Percentiles rank a stretch among this genome's conserved stretches.
Conservation (phyloP, 208 protist genomes). For the Entamoeba moshkovskii region DNA sequence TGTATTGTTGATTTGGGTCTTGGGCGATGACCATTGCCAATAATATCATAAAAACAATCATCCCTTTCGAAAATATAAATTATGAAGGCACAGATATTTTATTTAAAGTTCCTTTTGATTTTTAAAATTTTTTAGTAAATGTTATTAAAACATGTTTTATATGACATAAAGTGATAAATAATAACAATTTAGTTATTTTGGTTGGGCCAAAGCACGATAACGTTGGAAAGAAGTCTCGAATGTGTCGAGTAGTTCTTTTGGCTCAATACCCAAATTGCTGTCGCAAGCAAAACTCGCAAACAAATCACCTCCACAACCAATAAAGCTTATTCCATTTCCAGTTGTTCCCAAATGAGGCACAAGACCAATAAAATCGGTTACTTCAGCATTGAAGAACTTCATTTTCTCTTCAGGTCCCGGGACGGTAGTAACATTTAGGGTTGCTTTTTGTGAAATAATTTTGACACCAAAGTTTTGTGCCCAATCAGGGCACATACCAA, state of each 20-base stretch:
- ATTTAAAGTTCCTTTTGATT: no score
- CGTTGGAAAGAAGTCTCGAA: not conserved
- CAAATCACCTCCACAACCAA: not conserved
- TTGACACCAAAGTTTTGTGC: not conserved
- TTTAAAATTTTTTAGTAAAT: no score
- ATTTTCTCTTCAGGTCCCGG: not conserved
- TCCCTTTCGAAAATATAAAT: not conserved
- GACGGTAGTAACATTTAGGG: not conserved
- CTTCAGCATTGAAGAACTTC: not conserved
- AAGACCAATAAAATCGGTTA: not conserved
- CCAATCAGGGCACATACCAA: not conserved
- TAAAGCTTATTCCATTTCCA: not conserved
- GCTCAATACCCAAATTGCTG: not conserved
- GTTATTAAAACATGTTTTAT: no score
- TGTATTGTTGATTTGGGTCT: not conserved
- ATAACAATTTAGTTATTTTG: no score
- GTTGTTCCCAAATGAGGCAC: not conserved
- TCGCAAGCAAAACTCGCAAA: not conserved
- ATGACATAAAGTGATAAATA: no score
- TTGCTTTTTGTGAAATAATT: not conserved
- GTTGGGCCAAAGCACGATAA: no score
- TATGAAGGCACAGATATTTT: no score
- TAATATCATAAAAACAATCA: not conserved
- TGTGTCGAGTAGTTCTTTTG: not conserved
- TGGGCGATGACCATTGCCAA: not conserved